Base-by-base conservation (phyloP, 352 stramenopile species). In the Phytophthora pini region DNA sequence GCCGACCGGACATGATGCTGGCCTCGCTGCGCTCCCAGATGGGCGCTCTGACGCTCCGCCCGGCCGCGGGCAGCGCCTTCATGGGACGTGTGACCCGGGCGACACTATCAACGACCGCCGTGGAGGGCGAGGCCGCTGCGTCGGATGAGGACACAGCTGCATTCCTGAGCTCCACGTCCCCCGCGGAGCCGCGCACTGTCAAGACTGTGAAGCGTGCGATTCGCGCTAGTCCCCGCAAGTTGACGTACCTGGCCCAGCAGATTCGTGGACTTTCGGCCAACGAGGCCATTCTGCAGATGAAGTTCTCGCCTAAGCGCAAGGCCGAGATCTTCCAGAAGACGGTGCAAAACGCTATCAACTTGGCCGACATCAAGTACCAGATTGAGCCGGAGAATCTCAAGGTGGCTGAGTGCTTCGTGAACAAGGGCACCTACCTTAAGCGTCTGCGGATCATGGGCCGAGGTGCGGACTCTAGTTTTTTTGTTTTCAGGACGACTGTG, bases 341-440 rank as follows among this genome's bases (percentile, higher is more conserved):
- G 32, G 76, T 95, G 67, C 85, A 94, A 76, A 93, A 94, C 68
- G 87, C 87, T 29, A 80, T 95, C 66, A 95, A 95, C 75, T 58
- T 95, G 56, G 87, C 87, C 12, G 87, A 95, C 65, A 95, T 95
- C 59, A 90, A 92, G 69, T 93, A 92, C 76, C 82, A 92, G 74
- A 92, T 95, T 66, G 85, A 95, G 61, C 87, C 87, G 3, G 74
- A 88, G 60, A 93, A 93, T 67, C 75, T 95, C 50, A 82, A 92
- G 74, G 73, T 95, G 34, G 72, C 84, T 39, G 84, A 95, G 72
- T 92, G 83, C 67, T 94, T 95, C 43, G 85, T 95, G 44, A 94
- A 92, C 74, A 93, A 94, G 65, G 87, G 87, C 41, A 70, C 84
- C 40, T 93, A 82, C 70, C 74, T 95, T 31, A 95, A 95, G 79